Conservation (phyloP, 495 filamentous ascomycete genomes). For the Penicillium ucsense region DNA sequence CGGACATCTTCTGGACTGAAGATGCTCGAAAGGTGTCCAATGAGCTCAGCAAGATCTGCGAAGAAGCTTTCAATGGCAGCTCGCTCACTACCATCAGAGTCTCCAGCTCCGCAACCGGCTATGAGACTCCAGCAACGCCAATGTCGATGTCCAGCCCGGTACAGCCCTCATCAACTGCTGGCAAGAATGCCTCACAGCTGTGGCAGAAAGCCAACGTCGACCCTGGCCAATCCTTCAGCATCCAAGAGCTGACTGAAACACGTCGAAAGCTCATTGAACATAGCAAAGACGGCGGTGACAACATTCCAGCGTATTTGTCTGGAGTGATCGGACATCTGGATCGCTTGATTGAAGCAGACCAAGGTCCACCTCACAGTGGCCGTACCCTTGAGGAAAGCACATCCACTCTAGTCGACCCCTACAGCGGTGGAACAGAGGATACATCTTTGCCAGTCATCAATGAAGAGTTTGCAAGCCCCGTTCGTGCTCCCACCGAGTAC, state of each 20-base stretch:
- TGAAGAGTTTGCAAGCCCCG: conserved; percentile 30
- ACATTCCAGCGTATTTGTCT: conserved; percentile 39
- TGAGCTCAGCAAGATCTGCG: conserved; percentile 58
- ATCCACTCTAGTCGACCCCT: conserved; percentile 44
- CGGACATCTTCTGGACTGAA: conserved; percentile 44
- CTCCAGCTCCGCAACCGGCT: conserved; percentile 31
- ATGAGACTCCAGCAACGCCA: conserved; percentile 45
- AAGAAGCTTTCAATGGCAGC: conserved; percentile 74
- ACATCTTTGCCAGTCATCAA: conserved; percentile 41
- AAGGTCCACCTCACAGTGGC: background rate
- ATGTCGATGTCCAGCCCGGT: conserved; percentile 30
- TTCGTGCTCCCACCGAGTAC: background rate
- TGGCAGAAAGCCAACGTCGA: conserved; percentile 6
- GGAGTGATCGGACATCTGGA: conserved; percentile 54
- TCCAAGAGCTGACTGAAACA: conserved; percentile 46
- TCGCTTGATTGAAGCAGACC: conserved; percentile 45
- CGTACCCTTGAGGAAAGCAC: conserved; percentile 9
- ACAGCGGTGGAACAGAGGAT: conserved; percentile 27
- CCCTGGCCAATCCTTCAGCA: conserved; percentile 29
- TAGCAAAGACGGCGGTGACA: conserved; percentile 24
- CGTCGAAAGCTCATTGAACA: conserved; percentile 45
- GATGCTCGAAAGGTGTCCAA: conserved; percentile 57
- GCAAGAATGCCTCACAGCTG: background rate
- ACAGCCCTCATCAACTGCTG: conserved; percentile 6
- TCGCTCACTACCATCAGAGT: conserved; percentile 44